phyloP scores from a whole-genome alignment of 129 eudicot genomes.

The Arctium lappa region DNA sequence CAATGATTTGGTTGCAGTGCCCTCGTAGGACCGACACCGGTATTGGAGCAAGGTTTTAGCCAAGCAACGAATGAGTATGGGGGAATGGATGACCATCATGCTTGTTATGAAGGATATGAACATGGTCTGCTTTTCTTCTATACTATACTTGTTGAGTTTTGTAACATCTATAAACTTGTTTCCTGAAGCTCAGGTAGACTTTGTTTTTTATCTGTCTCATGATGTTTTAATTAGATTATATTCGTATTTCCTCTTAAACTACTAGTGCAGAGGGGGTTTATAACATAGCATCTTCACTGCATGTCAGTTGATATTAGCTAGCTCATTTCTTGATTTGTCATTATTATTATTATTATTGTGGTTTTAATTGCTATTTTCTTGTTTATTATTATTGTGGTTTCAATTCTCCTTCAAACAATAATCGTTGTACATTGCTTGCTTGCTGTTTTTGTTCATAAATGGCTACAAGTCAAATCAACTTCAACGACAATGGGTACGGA shows the following conservation, averaged over 20 bases:
- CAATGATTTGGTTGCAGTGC: conserved; percentile 31
- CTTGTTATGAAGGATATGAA: background rate
- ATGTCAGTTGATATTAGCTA: background rate
- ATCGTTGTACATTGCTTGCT: too few species aligned
- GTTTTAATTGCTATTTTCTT: too few species aligned
- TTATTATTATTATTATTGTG: too few species aligned
- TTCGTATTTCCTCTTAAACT: background rate
- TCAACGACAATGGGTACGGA: too few species aligned
- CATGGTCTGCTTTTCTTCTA: background rate
- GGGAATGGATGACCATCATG: background rate
- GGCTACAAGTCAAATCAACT: too few species aligned
- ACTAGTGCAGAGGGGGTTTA: background rate
- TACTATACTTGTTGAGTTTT: background rate
- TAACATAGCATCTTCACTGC: background rate
- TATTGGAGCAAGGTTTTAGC: background rate
- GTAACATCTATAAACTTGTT: background rate
- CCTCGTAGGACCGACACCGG: conserved; percentile 14
- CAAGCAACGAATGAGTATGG: background rate
- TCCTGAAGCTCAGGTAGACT: background rate
- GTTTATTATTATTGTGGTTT: too few species aligned
- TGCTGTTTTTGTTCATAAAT: too few species aligned
- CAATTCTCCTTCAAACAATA: too few species aligned
- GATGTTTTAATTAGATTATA: background rate
- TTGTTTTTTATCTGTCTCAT: background rate
- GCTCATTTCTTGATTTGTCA: background rate